phyloP scores from a whole-genome alignment of 2,329 filamentous ascomycete genomes.

The Colletotrichum sansevieriae region DNA sequence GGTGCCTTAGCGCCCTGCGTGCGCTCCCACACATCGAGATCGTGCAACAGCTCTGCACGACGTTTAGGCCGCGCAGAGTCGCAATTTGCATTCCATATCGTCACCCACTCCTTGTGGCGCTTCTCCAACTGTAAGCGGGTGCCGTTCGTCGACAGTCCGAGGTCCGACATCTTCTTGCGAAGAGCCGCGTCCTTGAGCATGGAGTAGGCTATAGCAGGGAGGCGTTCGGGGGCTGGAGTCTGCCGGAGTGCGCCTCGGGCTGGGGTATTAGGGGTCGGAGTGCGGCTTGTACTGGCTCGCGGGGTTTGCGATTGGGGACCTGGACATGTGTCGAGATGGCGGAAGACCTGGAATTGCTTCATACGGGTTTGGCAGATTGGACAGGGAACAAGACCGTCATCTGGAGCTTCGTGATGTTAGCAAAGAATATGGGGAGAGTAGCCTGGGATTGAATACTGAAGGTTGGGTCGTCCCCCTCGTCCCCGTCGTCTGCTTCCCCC shows the following conservation, averaged over 20 bases:
- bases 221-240: slow-evolving; percentile 64
- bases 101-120: slow-evolving; percentile 93
- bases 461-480: slow-evolving; percentile 21
- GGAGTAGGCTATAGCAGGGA: slow-evolving; percentile 88
- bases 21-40: slow-evolving; percentile 88
- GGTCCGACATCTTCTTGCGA: slow-evolving; percentile 83
- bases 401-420: slow-evolving; percentile 50
- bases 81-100: slow-evolving; percentile 97
- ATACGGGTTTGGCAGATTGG: slow-evolving; percentile 85
- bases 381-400: slow-evolving; percentile 84
- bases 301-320: slow-evolving; percentile 50
- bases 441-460: slow-evolving; percentile 19
- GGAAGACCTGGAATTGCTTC: slow-evolving; percentile 82
- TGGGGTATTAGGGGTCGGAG: slow-evolving; percentile 19
- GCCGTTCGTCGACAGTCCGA: slow-evolving; percentile 82
- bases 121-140: slow-evolving; percentile 77
- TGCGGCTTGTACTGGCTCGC: slow-evolving; percentile 2
- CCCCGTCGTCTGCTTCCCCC: slow-evolving; percentile 25
- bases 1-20: slow-evolving; percentile 77
- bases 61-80: slow-evolving; percentile 81
- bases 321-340: slow-evolving; percentile 80
- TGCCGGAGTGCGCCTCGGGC: slow-evolving; percentile 53
- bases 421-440: too few species aligned
- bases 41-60: slow-evolving; percentile 79
- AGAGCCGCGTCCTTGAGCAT: slow-evolving; percentile 85